Evolutionary conservation across 495 filamentous ascomycete species (phyloP).

Genomic region (Thermothielavioides terrestris): DNA sequence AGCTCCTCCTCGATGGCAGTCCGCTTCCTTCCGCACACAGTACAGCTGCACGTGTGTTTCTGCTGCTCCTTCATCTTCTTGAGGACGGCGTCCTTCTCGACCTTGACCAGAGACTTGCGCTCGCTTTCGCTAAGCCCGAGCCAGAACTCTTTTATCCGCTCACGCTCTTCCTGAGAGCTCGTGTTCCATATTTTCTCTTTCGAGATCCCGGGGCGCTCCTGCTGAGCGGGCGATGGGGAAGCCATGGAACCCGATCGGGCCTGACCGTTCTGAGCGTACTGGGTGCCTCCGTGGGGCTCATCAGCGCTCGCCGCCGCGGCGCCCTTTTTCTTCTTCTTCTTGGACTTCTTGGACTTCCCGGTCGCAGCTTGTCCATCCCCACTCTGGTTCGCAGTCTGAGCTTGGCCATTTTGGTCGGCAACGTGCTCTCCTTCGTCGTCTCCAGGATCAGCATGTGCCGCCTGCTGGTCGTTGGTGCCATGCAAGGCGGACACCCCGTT

Average conservation of each 20-base stretch:
- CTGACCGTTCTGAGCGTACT: slow-evolving; percentile 9
- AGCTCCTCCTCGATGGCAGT: slow-evolving; percentile 98
- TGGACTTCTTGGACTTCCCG: slow-evolving; percentile 47
- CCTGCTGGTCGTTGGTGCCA: slow-evolving; percentile 22
- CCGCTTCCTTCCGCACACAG: slow-evolving; percentile 90
- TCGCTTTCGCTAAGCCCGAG: slow-evolving; percentile 92
- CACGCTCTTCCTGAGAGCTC: slow-evolving; percentile 81
- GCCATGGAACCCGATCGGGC: slow-evolving; percentile 6
- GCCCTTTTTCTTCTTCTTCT: slow-evolving; percentile 52
- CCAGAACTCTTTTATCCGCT: slow-evolving; percentile 98
- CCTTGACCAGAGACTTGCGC: slow-evolving; percentile 85
- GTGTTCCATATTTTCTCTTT: slow-evolving; percentile 97
- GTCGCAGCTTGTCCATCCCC: slow-evolving; percentile 9
- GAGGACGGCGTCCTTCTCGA: slow-evolving; percentile 96
- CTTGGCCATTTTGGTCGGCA: neutral
- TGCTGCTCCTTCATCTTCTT: slow-evolving; percentile 99
- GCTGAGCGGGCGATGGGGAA: slow-evolving; percentile 14
- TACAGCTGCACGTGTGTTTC: slow-evolving; percentile 97
- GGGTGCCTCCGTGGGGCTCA: slow-evolving; percentile 8
- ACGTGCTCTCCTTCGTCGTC: slow-evolving; percentile 21
- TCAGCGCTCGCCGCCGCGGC: slow-evolving; percentile 7
- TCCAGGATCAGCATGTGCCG: slow-evolving; percentile 21
- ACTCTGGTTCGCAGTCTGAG: slow-evolving; percentile 7
- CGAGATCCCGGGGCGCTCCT: slow-evolving; percentile 39
- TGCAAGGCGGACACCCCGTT: slow-evolving; percentile 36